Evolutionary conservation across 352 stramenopile genomes (phyloP), one percentile per base, ranked within the genome.

Genomic region (Phytopythium ostracodes): DNA sequence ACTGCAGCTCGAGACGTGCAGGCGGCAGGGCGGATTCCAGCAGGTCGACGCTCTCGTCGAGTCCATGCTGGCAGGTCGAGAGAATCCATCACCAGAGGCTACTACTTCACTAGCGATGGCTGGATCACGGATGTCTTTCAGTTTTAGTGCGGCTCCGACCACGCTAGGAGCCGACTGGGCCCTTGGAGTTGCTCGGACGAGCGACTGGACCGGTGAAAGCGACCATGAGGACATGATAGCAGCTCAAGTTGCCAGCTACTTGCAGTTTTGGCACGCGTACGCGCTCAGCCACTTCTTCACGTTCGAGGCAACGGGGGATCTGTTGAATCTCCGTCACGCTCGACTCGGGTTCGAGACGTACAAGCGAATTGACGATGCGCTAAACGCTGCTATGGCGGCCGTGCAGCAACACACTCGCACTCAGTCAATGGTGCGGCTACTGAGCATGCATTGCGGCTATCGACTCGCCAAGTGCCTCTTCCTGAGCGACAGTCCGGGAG

Each of bases 241-340:
- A 17, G 15, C 24, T 18, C 11, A 12, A 25, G 27, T 60, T 27
- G 7, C 27, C 27, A 36, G 38, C 61, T 62, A 56, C 55, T 65
- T 86, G 18, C 33, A 67, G 46, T 88, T 91, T 33, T 91, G 81
- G 79, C 68, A 79, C 25, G 67, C 67, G 17, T 91, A 87, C 53
- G 77, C 75, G 9, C 60, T 82, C 17, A 79, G 75, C 33, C 79
- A 89, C 40, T 84, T 77, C 17, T 64, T 72, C 15, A 65, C 75
- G 11, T 91, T 78, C 50, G 75, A 91, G 47, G 74, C 73, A 2
- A 76, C 71, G 22, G 81, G 81, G 0, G 63, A 79, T n/a, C 25
- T 52, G 10, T 52, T 75, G 11, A 84, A 82, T 50, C 66, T 89
- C 18, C 57, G 62, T 8, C 75, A 76, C 31, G 72, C 81, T 25